Percentiles rank a stretch among this genome's conserved stretches.
Conservation (phyloP, 2,329 filamentous ascomycete species). For the Penicillium sp. region DNA sequence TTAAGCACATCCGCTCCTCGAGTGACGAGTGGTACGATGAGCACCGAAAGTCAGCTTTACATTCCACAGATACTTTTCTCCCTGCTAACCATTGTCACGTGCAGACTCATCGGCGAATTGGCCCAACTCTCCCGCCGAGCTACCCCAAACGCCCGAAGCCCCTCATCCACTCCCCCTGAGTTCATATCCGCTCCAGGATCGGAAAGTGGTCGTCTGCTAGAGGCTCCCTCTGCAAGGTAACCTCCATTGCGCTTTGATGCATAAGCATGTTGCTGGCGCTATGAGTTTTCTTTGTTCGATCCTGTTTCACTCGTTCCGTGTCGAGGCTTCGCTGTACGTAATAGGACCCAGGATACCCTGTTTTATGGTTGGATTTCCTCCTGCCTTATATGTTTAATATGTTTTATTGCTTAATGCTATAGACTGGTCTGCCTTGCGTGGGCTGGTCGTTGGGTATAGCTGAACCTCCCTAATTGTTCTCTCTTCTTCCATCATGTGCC, state of each 20-base stretch:
- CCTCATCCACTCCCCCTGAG: constrained; percentile 30
- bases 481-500: constrained; percentile 17
- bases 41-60: constrained; percentile 35
- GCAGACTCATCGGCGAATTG: constrained; percentile 39
- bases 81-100: constrained; percentile 7
- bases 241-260: not conserved
- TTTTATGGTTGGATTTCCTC: constrained; percentile 12
- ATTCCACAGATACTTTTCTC: too few relatives aligned
- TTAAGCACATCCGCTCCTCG: constrained; percentile 44
- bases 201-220: constrained; percentile 14
- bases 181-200: constrained; percentile 13
- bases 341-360: constrained; percentile 26
- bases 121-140: constrained; percentile 32
- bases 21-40: constrained; percentile 46
- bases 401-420: constrained; percentile 15
- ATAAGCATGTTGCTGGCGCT: not conserved
- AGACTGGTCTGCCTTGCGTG: not conserved
- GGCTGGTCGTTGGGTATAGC: not conserved
- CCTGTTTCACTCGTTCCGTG: constrained; percentile 18
- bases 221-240: constrained; percentile 9
- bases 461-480: not conserved
- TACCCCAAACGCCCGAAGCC: constrained; percentile 27
- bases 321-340: constrained; percentile 21
- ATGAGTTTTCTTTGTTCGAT: constrained; percentile 23
- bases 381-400: constrained; percentile 22